phyloP scores from a whole-genome alignment of 2,329 filamentous ascomycete genomes.

The Exserohilum turcica region DNA sequence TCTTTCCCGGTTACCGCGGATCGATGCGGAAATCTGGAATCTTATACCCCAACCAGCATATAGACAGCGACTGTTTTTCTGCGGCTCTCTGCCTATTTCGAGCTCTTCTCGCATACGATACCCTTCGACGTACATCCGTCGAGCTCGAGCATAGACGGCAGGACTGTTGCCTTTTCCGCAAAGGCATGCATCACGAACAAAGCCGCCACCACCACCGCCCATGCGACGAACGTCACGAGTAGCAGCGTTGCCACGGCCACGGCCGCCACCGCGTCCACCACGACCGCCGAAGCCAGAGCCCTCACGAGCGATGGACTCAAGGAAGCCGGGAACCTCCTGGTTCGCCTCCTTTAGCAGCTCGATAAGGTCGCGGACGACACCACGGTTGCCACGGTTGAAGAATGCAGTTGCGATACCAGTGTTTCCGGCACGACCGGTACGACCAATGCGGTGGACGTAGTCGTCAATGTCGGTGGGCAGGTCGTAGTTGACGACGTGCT shows the following conservation, averaged over 20 bases:
- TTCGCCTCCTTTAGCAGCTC: constrained; percentile 99
- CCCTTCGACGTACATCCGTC: constrained; percentile 43
- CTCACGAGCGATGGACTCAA: constrained; percentile 97
- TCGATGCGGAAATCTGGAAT: constrained; percentile 49
- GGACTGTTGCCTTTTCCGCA: constrained; percentile 39
- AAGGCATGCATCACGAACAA: constrained; percentile 47
- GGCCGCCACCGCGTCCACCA: constrained; percentile 69
- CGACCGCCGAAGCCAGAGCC: constrained; percentile 79
- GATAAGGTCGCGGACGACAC: constrained; percentile 93
- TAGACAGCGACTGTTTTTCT: constrained; percentile 57
- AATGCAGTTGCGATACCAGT: constrained; percentile 98
- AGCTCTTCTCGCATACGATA: constrained; percentile 48
- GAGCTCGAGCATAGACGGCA: constrained; percentile 47
- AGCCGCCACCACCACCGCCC: constrained; percentile 55
- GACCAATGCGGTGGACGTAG: constrained; percentile 98
- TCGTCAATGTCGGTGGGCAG: constrained; percentile 98
- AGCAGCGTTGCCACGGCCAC: constrained; percentile 70
- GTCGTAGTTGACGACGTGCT: constrained; percentile 98
- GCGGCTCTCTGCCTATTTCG: constrained; percentile 49
- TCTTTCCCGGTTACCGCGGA: constrained; percentile 42
- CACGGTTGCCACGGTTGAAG: constrained; percentile 99
- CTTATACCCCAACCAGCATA: constrained; percentile 57
- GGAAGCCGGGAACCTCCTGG: constrained; percentile 91
- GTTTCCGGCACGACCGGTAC: constrained; percentile 99
- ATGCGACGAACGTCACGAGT: constrained; percentile 84